Evolutionary conservation across 2,329 filamentous ascomycete genomes (phyloP), one percentile per base, ranked within the genome.

Genomic region (Trichoderma harzianum): DNA sequence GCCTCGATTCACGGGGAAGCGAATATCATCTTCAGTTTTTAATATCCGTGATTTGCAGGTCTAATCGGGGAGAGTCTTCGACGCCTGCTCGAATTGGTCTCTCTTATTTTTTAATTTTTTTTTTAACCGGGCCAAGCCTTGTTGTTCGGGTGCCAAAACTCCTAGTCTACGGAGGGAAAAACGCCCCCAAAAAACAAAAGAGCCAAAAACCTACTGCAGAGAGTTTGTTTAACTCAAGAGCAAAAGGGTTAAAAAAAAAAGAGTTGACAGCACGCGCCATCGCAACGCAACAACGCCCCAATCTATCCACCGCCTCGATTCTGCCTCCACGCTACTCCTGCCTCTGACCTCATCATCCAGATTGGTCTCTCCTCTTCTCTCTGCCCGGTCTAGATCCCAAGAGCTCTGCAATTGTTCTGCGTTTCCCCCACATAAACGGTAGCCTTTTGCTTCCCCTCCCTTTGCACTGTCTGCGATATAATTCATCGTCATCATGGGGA

Each of bases 401-500:
- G 34, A 43, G 39, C 39, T 43, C 26, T 71, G 67, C 69, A 64
- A 43, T 68, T 73, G 72, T 55, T 77, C 73, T 76, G 74, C 75
- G 75, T 76, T 76, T 76, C 76, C 78, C 75, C 77, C 75, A 78
- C 76, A 76, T 75, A 76, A 74, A 73, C 66, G 72, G 75, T 74
- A 76, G 12, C 16, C 65, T 74, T 74, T 77, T 77, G 72, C 74
- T 74, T 74, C 76, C 74, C 58, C 57, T 60, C 57, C 43, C 51
- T 36, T 21, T 68, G 28, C 65, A 64, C 58, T 64, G 68, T 70
- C 21, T 77, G 76, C 75, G 78, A 78, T 80, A 80, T 80, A 82
- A 81, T 83, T 82, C 80, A 83, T 86, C 81, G 81, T 83, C 83
- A 83, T 83, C 81, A 86, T 86, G 84, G 84, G 81, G 78, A 82